Percentiles rank a stretch among this genome's conserved stretches.
Conservation (phyloP, 75 land plant genomes). For the Chamaecyparis obtusa region DNA sequence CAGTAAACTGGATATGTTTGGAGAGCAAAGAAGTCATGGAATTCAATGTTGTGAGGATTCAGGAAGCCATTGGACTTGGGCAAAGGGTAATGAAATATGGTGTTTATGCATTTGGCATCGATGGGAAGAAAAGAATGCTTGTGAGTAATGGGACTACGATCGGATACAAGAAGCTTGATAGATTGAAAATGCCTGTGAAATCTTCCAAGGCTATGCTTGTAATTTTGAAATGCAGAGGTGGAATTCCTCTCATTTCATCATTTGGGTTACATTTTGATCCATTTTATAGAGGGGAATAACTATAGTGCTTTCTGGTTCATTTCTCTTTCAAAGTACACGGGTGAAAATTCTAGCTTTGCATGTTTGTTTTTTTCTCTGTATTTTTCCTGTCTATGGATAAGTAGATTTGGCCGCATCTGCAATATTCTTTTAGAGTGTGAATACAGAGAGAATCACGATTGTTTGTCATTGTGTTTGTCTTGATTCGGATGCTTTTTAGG, state of each 20-base stretch:
- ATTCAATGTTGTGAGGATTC: constrained; percentile 82
- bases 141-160: constrained; percentile 70
- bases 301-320: too few relatives aligned
- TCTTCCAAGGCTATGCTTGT: constrained; percentile 28
- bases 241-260: constrained; percentile 49
- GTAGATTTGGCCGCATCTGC: too few relatives aligned
- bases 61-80: constrained; percentile 83
- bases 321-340: too few relatives aligned
- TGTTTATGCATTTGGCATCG: constrained; percentile 32
- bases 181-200: constrained; percentile 29
- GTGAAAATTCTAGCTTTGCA: too few relatives aligned
- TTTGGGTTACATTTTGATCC: constrained; percentile 74
- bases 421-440: too few relatives aligned
- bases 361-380: too few relatives aligned
- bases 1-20: constrained; percentile 48
- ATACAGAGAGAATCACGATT: too few relatives aligned
- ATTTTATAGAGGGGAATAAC: not conserved
- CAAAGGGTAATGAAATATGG: constrained; percentile 67
- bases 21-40: constrained; percentile 12
- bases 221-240: constrained; percentile 28
- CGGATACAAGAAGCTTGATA: constrained; percentile 85
- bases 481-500: too few relatives aligned
- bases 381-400: too few relatives aligned
- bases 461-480: too few relatives aligned
- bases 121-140: constrained; percentile 9